Evolutionary conservation across 371 early-diverging fungal species (phyloP).

Genomic region (Mycotypha africana): DNA sequence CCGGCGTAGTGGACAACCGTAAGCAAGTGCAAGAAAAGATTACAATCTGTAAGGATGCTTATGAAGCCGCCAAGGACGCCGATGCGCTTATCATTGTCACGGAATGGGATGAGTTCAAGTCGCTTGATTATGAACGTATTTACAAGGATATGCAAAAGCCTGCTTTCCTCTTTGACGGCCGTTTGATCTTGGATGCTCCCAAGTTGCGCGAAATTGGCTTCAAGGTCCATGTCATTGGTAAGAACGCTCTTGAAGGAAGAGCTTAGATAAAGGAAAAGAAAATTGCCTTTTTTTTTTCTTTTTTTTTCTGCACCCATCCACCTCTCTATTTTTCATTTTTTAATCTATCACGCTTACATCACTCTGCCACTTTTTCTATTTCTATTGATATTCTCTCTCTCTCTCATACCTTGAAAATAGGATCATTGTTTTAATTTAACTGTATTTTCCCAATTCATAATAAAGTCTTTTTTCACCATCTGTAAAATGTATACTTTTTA

Average conservation of each 20-base stretch:
- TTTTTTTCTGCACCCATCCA: too few species aligned
- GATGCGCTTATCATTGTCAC: slow-evolving; percentile 87
- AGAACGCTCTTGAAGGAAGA: slow-evolving; percentile 52
- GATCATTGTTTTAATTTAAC: too few species aligned
- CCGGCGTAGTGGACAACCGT: slow-evolving; percentile 60
- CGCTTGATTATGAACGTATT: slow-evolving; percentile 69
- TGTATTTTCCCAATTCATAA: too few species aligned
- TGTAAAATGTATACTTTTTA: too few species aligned
- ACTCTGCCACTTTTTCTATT: too few species aligned
- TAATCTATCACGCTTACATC: too few species aligned
- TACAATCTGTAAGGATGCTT: slow-evolving; percentile 54
- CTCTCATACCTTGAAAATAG: too few species aligned
- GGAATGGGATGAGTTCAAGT: slow-evolving; percentile 93
- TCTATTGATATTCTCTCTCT: too few species aligned
- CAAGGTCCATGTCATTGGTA: slow-evolving; percentile 79
- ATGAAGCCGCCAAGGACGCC: slow-evolving; percentile 65
- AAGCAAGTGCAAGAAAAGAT: slow-evolving; percentile 61
- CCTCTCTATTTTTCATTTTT: too few species aligned
- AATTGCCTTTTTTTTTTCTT: background rate
- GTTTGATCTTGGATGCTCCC: slow-evolving; percentile 73
- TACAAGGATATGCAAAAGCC: slow-evolving; percentile 80
- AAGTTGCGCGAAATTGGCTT: slow-evolving; percentile 80
- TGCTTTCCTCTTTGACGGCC: slow-evolving; percentile 93
- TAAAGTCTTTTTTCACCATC: too few species aligned
- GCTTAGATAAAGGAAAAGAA: too few species aligned